These are phyloP conservation scores for Zygoascus meyerae DNA, from an alignment of 1,139 yeast species.

Conservation along the genomic window DNA sequence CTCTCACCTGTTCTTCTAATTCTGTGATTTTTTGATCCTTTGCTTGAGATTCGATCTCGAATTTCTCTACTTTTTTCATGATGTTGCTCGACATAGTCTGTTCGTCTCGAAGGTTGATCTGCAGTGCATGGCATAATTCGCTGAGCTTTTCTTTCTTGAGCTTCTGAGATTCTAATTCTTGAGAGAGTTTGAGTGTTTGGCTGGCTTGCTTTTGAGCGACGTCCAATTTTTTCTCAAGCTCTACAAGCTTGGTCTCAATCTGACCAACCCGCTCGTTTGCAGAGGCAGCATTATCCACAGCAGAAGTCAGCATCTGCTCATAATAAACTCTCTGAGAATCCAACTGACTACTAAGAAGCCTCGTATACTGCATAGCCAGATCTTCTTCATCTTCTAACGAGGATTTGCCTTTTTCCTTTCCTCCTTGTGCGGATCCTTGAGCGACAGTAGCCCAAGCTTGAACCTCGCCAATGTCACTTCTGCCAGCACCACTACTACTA, in stretches of 20 bases:
- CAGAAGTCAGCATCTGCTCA: conserved; percentile 52
- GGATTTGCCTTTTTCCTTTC: conserved; percentile 2
- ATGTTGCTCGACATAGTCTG: conserved; percentile 52
- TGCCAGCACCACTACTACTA: background rate
- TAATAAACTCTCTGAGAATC: conserved; percentile 88
- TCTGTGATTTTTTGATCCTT: conserved; percentile 41
- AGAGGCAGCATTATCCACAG: conserved; percentile 32
- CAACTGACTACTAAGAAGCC: conserved; percentile 68
- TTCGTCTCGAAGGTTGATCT: conserved; percentile 42
- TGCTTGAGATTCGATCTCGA: conserved; percentile 40
- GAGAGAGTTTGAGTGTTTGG: conserved; percentile 25
- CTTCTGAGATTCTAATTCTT: conserved; percentile 30
- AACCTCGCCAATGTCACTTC: too few species aligned
- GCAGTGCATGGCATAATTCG: conserved; percentile 25
- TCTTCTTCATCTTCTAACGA: conserved; percentile 35
- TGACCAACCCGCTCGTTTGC: conserved; percentile 36
- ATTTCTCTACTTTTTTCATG: conserved; percentile 49
- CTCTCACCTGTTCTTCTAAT: conserved; percentile 64
- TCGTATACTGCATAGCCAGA: conserved; percentile 73
- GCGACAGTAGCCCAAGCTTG: conserved; percentile 10
- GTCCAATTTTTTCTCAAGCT: conserved; percentile 11
- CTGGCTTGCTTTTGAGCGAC: conserved; percentile 7
- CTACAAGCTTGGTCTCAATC: conserved; percentile 34
- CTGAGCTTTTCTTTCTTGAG: conserved; percentile 31
- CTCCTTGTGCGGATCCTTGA: too few species aligned